Evolutionary conservation across 2,329 filamentous ascomycete genomes (phyloP).

Genomic region (Monilinia laxa): DNA sequence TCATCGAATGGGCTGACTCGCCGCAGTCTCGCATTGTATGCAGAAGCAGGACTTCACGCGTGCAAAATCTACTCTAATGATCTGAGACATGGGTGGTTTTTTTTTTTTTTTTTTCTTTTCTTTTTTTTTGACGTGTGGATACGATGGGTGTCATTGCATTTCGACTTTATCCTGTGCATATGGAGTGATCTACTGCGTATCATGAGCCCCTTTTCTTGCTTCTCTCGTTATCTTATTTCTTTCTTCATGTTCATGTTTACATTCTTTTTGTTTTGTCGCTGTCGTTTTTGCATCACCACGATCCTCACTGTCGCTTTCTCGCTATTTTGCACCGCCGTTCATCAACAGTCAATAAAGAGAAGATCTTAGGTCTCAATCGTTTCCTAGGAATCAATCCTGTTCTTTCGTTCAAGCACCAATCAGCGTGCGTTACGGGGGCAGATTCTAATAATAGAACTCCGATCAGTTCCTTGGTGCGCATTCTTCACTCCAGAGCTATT

Average conservation of each 20-base stretch:
- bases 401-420: constrained; percentile 3
- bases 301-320: constrained; percentile 22
- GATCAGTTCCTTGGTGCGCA: not conserved
- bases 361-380: not conserved
- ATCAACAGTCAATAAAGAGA: not conserved
- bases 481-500: constrained; percentile 17
- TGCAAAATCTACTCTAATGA: not conserved
- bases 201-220: not conserved
- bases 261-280: not conserved
- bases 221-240: not conserved
- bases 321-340: not conserved
- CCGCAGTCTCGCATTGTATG: not conserved
- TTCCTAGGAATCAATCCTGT: not conserved
- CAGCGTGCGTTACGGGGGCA: not conserved
- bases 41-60: not conserved
- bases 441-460: constrained; percentile 3
- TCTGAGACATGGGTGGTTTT: not conserved
- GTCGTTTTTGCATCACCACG: not conserved
- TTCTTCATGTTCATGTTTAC: not conserved
- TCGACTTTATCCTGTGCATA: constrained; percentile 18
- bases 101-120: no score
- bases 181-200: not conserved
- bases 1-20: not conserved
- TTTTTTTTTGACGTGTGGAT: not conserved
- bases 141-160: constrained; percentile 1